A percentile compares a stretch with the other conserved stretches of the same genome.
Conservation (phyloP, 768 basidiomycete genomes). For the Antrodiella citrinella region DNA sequence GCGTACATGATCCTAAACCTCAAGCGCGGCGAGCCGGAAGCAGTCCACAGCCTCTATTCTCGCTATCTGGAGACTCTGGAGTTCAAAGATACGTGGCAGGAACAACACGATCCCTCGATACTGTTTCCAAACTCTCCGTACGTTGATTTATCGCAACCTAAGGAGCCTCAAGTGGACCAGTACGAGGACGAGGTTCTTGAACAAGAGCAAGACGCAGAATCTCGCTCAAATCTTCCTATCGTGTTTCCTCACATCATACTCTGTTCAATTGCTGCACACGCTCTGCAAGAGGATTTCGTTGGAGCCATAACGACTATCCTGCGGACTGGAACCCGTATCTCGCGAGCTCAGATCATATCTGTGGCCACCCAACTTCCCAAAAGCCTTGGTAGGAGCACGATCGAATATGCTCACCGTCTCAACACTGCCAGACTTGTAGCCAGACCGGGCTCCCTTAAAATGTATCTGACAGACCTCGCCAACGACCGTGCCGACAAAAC, state of each 20-base stretch:
- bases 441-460: slow-evolving; percentile 40
- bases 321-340: slow-evolving; percentile 29
- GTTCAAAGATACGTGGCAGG: too few species aligned
- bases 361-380: slow-evolving; percentile 33
- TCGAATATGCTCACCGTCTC: slow-evolving; percentile 40
- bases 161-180: too few species aligned
- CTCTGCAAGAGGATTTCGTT: slow-evolving; percentile 49
- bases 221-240: not conserved
- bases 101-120: too few species aligned
- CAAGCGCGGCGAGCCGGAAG: slow-evolving; percentile 24
- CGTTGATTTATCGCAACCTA: too few species aligned
- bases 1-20: slow-evolving; percentile 43
- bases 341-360: slow-evolving; percentile 24
- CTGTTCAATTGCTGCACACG: slow-evolving; percentile 51
- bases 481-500: slow-evolving; percentile 20
- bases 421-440: slow-evolving; percentile 43
- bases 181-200: slow-evolving; percentile 5
- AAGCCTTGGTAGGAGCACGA: slow-evolving; percentile 32
- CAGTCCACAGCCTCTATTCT: slow-evolving; percentile 1
- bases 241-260: slow-evolving; percentile 31
- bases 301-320: slow-evolving; percentile 41
- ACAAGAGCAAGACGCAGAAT: not conserved
- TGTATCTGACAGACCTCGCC: slow-evolving; percentile 41
- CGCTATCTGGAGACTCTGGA: not conserved
- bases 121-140: too few species aligned